These are phyloP conservation scores for Corchorus olitorius DNA, from an alignment of 345 rosid genomes.

Conservation along the genomic window DNA sequence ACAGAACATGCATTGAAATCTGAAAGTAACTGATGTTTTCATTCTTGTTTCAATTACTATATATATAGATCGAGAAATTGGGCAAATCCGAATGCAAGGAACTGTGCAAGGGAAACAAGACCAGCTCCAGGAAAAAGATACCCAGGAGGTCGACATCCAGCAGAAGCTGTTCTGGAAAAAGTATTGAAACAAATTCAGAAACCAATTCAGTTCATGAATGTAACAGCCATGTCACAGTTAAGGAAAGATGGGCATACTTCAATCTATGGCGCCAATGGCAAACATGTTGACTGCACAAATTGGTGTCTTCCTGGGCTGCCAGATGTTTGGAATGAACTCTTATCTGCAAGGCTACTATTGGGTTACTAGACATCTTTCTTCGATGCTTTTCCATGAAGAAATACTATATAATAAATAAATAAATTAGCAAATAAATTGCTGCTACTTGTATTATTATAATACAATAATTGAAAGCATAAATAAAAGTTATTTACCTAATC, in stretches of 20 bases:
- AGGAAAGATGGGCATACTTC: slow-evolving; percentile 54
- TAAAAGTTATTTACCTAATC: too few relatives aligned
- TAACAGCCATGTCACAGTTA: slow-evolving; percentile 37
- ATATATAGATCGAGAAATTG: slow-evolving; percentile 30
- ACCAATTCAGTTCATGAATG: slow-evolving; percentile 37
- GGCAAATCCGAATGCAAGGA: slow-evolving; percentile 27
- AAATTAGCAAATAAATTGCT: neutral
- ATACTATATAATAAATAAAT: neutral
- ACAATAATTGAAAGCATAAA: too few relatives aligned
- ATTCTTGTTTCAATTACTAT: neutral
- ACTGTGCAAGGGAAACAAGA: slow-evolving; percentile 32
- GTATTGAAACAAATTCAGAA: slow-evolving; percentile 25
- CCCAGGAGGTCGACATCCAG: slow-evolving; percentile 34
- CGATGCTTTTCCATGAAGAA: neutral
- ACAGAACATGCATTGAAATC: neutral
- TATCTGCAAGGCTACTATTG: slow-evolving; percentile 21
- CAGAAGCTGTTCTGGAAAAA: slow-evolving; percentile 28
- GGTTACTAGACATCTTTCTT: neutral
- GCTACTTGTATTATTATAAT: neutral
- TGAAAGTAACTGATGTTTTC: neutral
- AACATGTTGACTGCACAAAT: slow-evolving; percentile 44
- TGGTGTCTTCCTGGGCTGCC: slow-evolving; percentile 66
- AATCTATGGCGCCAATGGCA: slow-evolving; percentile 34
- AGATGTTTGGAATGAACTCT: slow-evolving; percentile 50
- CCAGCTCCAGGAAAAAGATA: slow-evolving; percentile 21